A percentile compares a stretch with the other conserved stretches of the same genome.
These are phyloP conservation scores for Lineolata rhizophorae DNA, from an alignment of 495 filamentous ascomycete species.

Conservation along the genomic window DNA sequence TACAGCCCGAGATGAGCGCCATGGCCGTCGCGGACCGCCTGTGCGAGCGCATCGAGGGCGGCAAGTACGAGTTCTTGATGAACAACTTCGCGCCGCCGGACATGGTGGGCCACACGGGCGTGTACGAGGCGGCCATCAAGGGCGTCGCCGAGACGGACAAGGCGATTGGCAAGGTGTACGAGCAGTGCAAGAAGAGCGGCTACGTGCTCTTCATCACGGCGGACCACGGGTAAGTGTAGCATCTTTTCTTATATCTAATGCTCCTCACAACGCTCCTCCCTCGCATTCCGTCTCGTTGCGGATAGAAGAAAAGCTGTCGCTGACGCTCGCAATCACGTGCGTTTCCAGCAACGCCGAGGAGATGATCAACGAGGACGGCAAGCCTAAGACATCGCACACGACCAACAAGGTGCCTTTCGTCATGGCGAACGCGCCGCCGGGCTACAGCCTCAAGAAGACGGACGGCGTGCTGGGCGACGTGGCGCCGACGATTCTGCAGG, in stretches of 20 bases:
- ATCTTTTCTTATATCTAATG: background rate
- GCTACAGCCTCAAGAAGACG: conserved; percentile 68
- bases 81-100: conserved; percentile 99
- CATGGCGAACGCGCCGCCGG: conserved; percentile 87
- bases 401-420: conserved; percentile 94
- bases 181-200: conserved; percentile 76
- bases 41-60: conserved; percentile 55
- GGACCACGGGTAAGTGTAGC: conserved; percentile 55
- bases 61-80: conserved; percentile 87
- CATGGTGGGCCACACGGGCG: conserved; percentile 98
- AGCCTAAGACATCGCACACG: conserved; percentile 94
- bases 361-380: conserved; percentile 89
- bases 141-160: conserved; percentile 71
- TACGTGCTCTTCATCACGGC: conserved; percentile 88
- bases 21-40: conserved; percentile 72
- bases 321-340: conserved; percentile 1
- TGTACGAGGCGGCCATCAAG: conserved; percentile 86
- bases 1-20: conserved; percentile 91
- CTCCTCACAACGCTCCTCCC: background rate
- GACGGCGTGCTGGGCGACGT: conserved; percentile 88
- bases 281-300: background rate
- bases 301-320: too few species aligned
- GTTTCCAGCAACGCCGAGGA: conserved; percentile 72
- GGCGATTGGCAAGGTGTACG: conserved; percentile 78
- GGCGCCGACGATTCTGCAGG: conserved; percentile 71